Percentiles rank a stretch among this genome's conserved stretches.
phyloP scores from a whole-genome alignment of 192 early-diverging fungal species.

The Pilobolus umbonatus region DNA sequence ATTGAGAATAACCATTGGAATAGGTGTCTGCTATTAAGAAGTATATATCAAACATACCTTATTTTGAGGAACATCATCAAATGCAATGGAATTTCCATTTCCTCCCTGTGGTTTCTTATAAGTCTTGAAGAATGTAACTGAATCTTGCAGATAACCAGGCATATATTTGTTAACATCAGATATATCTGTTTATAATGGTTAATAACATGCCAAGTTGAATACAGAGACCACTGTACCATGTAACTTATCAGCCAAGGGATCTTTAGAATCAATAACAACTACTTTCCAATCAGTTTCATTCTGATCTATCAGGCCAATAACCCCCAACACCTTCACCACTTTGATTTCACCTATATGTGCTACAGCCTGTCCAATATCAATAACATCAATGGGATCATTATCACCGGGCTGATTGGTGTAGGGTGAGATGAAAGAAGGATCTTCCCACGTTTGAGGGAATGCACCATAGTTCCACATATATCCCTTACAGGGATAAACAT shows the following conservation, averaged over 20 bases:
- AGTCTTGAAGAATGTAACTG: slow-evolving; percentile 99
- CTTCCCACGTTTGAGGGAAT: slow-evolving; percentile 99
- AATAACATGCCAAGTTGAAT: background rate
- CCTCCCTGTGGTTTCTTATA: slow-evolving; percentile 99
- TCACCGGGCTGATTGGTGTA: slow-evolving; percentile 97
- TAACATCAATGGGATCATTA: slow-evolving; percentile 97
- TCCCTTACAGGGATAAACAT: slow-evolving; percentile 99
- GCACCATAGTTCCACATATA: slow-evolving; percentile 99
- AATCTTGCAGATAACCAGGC: slow-evolving; percentile 92
- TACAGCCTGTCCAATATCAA: slow-evolving; percentile 96
- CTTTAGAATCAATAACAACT: slow-evolving; percentile 95
- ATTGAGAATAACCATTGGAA: no score
- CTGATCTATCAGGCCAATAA: slow-evolving; percentile 98
- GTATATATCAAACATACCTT: no score
- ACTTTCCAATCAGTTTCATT: slow-evolving; percentile 99
- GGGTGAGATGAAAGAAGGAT: slow-evolving; percentile 81
- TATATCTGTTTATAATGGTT: slow-evolving; percentile 58
- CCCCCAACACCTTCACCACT: slow-evolving; percentile 98
- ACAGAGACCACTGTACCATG: slow-evolving; percentile 54
- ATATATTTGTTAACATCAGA: slow-evolving; percentile 98
- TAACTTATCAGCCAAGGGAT: slow-evolving; percentile 94
- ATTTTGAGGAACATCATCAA: slow-evolving; percentile 85
- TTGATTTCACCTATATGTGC: slow-evolving; percentile 93
- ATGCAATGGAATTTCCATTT: slow-evolving; percentile 99
- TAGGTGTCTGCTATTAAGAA: background rate